Evolutionary conservation across 192 early-diverging fungal genomes (phyloP).

Genomic region (Rhizophagus clarus): DNA sequence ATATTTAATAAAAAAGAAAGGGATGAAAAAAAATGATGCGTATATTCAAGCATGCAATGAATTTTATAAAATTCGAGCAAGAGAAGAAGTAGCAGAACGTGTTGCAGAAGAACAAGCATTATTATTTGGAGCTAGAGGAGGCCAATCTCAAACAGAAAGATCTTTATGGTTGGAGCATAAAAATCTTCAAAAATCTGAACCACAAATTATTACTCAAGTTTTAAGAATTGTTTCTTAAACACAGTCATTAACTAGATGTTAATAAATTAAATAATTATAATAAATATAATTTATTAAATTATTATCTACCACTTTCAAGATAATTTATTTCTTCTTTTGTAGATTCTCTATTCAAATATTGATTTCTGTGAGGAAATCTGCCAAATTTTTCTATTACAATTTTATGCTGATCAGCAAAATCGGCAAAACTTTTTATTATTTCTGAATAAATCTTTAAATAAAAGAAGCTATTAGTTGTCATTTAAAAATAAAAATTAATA

Average conservation of each 20-base stretch:
- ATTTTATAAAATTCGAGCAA: conserved; percentile 80
- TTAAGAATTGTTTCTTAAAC: neutral
- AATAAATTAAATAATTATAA: neutral
- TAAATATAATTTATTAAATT: neutral
- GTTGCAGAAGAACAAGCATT: conserved; percentile 61
- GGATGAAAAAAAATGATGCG: conserved; percentile 72
- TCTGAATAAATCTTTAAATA: conserved; percentile 36
- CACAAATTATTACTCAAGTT: conserved; percentile 5
- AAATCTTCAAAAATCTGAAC: neutral
- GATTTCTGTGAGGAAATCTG: conserved; percentile 63
- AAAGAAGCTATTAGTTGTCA: neutral
- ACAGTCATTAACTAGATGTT: neutral
- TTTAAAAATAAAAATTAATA: neutral
- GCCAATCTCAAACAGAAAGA: conserved; percentile 9
- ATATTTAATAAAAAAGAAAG: conserved; percentile 67
- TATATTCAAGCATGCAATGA: conserved; percentile 77
- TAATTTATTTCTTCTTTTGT: conserved; percentile 57
- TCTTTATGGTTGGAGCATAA: conserved; percentile 12
- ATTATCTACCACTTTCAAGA: conserved; percentile 33
- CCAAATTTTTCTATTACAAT: conserved; percentile 62
- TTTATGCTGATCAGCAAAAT: conserved; percentile 50
- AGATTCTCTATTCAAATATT: conserved; percentile 49
- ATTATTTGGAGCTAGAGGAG: conserved; percentile 37
- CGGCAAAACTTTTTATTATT: conserved; percentile 39
- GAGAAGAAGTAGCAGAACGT: conserved; percentile 72